A percentile compares a stretch with the other conserved stretches of the same genome.
Conservation (phyloP, 441 rosid species). For the Macaranga tanarius region DNA sequence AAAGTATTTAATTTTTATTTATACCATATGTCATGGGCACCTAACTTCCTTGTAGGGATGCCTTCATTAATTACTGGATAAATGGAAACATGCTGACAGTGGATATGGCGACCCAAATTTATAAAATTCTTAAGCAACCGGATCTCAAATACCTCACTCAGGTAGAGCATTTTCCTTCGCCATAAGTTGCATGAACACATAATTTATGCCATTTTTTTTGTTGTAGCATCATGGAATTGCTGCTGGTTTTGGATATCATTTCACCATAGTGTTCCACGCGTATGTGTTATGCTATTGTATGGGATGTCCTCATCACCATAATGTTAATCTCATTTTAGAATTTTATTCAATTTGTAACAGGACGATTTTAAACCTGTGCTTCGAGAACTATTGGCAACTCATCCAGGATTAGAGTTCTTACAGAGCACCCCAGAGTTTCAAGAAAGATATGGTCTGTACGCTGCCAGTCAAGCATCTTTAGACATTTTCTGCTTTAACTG, state of each 20-base stretch:
- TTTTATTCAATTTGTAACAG: slow-evolving; percentile 43
- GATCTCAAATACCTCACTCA: slow-evolving; percentile 69
- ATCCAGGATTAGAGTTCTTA: slow-evolving; percentile 94
- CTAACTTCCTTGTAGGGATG: slow-evolving; percentile 54
- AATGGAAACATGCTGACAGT: slow-evolving; percentile 72
- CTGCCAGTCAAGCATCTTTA: slow-evolving; percentile 15
- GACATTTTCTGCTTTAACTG: slow-evolving; percentile 11
- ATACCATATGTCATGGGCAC: neutral
- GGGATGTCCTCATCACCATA: neutral
- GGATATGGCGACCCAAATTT: slow-evolving; percentile 85
- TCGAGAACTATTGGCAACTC: slow-evolving; percentile 87
- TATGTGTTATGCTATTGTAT: neutral
- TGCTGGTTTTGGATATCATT: neutral
- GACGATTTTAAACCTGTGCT: slow-evolving; percentile 93
- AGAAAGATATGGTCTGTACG: slow-evolving; percentile 91
- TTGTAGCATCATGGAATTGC: neutral
- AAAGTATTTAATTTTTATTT: neutral
- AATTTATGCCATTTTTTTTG: neutral
- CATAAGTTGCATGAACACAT: neutral
- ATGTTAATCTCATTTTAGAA: slow-evolving; percentile 1
- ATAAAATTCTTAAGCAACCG: slow-evolving; percentile 72
- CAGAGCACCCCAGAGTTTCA: slow-evolving; percentile 98
- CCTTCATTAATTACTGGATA: slow-evolving; percentile 88
- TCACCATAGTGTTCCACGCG: neutral
- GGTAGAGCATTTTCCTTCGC: slow-evolving; percentile 38